Conservation (phyloP, 345 rosid genomes). For the Salix arbutifolia region DNA sequence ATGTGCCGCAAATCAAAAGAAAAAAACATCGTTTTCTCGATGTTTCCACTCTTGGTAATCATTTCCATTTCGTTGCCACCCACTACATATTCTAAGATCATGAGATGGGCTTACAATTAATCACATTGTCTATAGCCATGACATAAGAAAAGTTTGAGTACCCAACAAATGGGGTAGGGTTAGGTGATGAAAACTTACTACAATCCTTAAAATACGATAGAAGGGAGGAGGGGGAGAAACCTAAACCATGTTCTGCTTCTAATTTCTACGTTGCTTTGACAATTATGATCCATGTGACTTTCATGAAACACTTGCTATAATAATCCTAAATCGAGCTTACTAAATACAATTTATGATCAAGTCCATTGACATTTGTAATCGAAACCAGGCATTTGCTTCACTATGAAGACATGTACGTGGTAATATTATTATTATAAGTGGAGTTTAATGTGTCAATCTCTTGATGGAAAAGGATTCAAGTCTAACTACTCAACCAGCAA, state of each 20-base stretch:
- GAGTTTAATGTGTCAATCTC: slow-evolving; percentile 16
- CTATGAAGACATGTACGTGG: not conserved
- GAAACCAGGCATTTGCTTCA: not conserved
- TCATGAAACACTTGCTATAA: slow-evolving; percentile 2
- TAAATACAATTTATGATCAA: no score
- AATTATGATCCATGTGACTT: slow-evolving; percentile 27
- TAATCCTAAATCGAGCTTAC: not conserved
- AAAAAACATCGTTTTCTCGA: slow-evolving; percentile 28
- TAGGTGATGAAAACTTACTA: slow-evolving; percentile 29
- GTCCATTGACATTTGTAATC: slow-evolving; percentile 16
- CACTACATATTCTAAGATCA: slow-evolving; percentile 8
- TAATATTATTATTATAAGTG: not conserved
- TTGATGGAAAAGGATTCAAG: slow-evolving; percentile 21
- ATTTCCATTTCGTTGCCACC: slow-evolving; percentile 28
- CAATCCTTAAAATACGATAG: slow-evolving; percentile 1
- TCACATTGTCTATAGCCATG: slow-evolving; percentile 17
- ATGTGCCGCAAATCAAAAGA: slow-evolving; percentile 1
- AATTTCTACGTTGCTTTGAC: slow-evolving; percentile 15
- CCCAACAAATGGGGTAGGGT: slow-evolving; percentile 22
- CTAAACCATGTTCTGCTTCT: slow-evolving; percentile 14
- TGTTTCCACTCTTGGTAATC: slow-evolving; percentile 30
- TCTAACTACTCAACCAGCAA: slow-evolving; percentile 14
- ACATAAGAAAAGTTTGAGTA: slow-evolving; percentile 31
- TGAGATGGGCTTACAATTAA: not conserved
- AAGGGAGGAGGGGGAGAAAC: slow-evolving; percentile 11